Conservation (phyloP, 805 yeast species). For the Candida pini region DNA sequence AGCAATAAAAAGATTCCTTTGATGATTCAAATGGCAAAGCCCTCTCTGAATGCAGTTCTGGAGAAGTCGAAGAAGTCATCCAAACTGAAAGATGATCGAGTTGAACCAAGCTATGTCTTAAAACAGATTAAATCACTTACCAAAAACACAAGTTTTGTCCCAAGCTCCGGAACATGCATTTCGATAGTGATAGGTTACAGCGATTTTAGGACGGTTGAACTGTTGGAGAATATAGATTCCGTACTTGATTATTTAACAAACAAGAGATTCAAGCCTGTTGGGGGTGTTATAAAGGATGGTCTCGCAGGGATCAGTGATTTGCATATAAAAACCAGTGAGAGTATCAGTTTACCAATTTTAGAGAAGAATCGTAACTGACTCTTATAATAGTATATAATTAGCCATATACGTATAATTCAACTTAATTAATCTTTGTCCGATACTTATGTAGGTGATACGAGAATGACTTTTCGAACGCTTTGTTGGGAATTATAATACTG, state of each 20-base stretch:
- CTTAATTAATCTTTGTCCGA: too few species aligned
- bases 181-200: slow-evolving; percentile 56
- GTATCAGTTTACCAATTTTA: slow-evolving; percentile 57
- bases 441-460: too few species aligned
- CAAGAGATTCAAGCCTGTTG: slow-evolving; percentile 44
- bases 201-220: slow-evolving; percentile 35
- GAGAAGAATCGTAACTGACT: too few species aligned
- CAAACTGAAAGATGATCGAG: slow-evolving; percentile 48
- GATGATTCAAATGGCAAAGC: slow-evolving; percentile 55
- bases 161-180: slow-evolving; percentile 54
- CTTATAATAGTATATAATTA: too few species aligned
- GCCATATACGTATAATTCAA: too few species aligned
- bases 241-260: slow-evolving; percentile 44
- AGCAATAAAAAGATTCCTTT: slow-evolving; percentile 64
- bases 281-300: slow-evolving; percentile 47
- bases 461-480: too few species aligned
- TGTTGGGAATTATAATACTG: too few species aligned
- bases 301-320: slow-evolving; percentile 42
- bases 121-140: slow-evolving; percentile 62
- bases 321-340: slow-evolving; percentile 60
- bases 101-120: slow-evolving; percentile 60
- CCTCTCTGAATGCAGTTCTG: slow-evolving; percentile 29
- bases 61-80: slow-evolving; percentile 30
- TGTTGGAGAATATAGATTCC: slow-evolving; percentile 49
- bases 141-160: slow-evolving; percentile 57